Conservation (phyloP, 2,329 filamentous ascomycete genomes). For the Phaeosphaeriaceae sp. region DNA sequence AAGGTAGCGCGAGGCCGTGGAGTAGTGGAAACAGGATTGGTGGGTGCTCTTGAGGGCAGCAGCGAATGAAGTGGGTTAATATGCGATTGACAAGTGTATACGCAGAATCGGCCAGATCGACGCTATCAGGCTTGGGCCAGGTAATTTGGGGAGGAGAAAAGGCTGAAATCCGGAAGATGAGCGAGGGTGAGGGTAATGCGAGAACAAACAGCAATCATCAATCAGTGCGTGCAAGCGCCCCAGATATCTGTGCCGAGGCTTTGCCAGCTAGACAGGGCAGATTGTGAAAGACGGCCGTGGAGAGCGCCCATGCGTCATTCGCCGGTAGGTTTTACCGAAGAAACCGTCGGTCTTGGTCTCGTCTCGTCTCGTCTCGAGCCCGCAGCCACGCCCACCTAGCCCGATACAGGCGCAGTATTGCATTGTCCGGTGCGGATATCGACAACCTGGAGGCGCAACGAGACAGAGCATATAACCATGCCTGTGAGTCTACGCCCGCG, state of each 20-base stretch:
- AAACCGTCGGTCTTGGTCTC: slow-evolving; percentile 3
- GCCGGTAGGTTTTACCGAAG: slow-evolving; percentile 28
- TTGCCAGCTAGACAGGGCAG: slow-evolving; percentile 1
- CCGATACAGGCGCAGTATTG: slow-evolving; percentile 2
- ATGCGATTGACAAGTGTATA: slow-evolving; percentile 18
- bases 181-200: slow-evolving; percentile 3
- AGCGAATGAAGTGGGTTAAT: slow-evolving; percentile 29
- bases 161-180: slow-evolving; percentile 16
- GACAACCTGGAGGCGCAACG: slow-evolving; percentile 5
- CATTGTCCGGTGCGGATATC: slow-evolving; percentile 5
- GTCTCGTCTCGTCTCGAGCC: slow-evolving; percentile 24
- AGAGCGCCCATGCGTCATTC: slow-evolving; percentile 6
- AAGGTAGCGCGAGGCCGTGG: slow-evolving; percentile 17
- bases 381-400: slow-evolving; percentile 1
- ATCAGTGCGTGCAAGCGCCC: slow-evolving; percentile 3
- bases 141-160: slow-evolving; percentile 8
- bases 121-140: slow-evolving; percentile 2
- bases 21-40: slow-evolving; percentile 10
- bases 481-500: slow-evolving; percentile 29
- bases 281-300: slow-evolving; percentile 11
- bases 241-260: slow-evolving; percentile 28
- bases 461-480: slow-evolving; percentile 21
- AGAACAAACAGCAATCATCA: slow-evolving; percentile 9
- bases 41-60: slow-evolving; percentile 13
- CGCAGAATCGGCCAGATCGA: slow-evolving; percentile 21